A percentile compares a stretch with the other conserved stretches of the same genome.
Conservation (phyloP, 805 yeast genomes). For the Metschnikowia kofuensis region DNA sequence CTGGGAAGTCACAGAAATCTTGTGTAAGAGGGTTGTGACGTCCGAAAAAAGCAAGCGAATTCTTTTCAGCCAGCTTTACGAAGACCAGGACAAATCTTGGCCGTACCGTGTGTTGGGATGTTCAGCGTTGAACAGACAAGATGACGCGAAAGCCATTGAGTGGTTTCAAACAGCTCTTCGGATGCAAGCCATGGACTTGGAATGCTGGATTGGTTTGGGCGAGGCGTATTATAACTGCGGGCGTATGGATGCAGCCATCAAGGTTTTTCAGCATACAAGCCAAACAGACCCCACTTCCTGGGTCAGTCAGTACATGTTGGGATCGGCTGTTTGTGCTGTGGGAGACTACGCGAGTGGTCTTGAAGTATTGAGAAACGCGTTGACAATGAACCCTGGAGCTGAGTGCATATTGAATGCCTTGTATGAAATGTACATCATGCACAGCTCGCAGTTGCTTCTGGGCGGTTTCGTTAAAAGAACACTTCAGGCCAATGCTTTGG, state of each 20-base stretch:
- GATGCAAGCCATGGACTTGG: slow-evolving; percentile 59
- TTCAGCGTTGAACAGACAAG: slow-evolving; percentile 64
- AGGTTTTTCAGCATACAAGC: slow-evolving; percentile 70
- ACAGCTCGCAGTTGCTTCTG: slow-evolving; percentile 48
- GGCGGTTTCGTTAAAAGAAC: slow-evolving; percentile 73
- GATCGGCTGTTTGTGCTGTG: slow-evolving; percentile 58
- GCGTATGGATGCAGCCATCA: slow-evolving; percentile 77
- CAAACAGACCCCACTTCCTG: slow-evolving; percentile 52
- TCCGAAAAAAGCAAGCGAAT: slow-evolving; percentile 58
- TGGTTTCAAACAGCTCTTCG: slow-evolving; percentile 86
- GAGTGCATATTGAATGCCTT: slow-evolving; percentile 47
- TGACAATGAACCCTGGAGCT: slow-evolving; percentile 46
- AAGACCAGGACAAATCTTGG: slow-evolving; percentile 57
- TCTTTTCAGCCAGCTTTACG: slow-evolving; percentile 30
- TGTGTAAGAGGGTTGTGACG: slow-evolving; percentile 63
- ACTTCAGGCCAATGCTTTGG: slow-evolving; percentile 42
- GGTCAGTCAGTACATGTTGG: slow-evolving; percentile 66
- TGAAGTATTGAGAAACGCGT: slow-evolving; percentile 41
- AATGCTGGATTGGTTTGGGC: slow-evolving; percentile 96
- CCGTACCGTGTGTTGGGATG: slow-evolving; percentile 87
- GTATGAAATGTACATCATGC: slow-evolving; percentile 54
- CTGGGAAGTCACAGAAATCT: slow-evolving; percentile 81
- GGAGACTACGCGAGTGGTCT: slow-evolving; percentile 67
- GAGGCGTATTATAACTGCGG: slow-evolving; percentile 89
- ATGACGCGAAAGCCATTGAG: slow-evolving; percentile 77